phyloP scores from a whole-genome alignment of 2,329 filamentous ascomycete genomes.

The Colletotrichum tofieldiae region DNA sequence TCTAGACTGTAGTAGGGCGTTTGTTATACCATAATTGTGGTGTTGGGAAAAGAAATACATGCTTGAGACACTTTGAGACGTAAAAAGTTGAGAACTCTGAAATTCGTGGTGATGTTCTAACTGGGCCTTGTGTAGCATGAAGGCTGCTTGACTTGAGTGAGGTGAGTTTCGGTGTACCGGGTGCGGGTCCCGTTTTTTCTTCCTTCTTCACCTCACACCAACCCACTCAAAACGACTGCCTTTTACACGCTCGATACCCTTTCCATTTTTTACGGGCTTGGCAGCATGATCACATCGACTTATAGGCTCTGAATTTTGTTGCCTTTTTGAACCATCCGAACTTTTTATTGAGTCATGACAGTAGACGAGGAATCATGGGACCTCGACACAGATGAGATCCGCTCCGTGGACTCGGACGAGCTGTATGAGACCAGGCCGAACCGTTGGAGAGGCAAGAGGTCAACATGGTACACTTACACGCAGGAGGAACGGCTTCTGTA shows the following conservation, averaged over 20 bases:
- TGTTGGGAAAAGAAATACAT: conserved; percentile 41
- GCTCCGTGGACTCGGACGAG: conserved; percentile 64
- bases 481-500: conserved; percentile 74
- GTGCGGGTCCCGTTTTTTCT: conserved; percentile 29
- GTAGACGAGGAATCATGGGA: conserved; percentile 51
- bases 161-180: conserved; percentile 15
- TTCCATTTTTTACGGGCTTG: conserved; percentile 1
- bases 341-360: conserved; percentile 30
- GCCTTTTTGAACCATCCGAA: too few relatives aligned
- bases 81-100: background rate
- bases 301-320: background rate
- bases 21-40: conserved; percentile 44
- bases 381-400: conserved; percentile 63
- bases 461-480: conserved; percentile 78
- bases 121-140: background rate
- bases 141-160: background rate
- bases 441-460: conserved; percentile 77
- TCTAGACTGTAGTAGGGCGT: conserved; percentile 41
- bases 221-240: background rate
- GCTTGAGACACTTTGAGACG: conserved; percentile 7
- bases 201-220: conserved; percentile 29
- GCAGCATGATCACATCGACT: background rate
- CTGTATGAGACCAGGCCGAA: conserved; percentile 73
- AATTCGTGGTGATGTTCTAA: background rate
- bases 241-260: background rate